A percentile compares a stretch with the other conserved stretches of the same genome.
These are phyloP conservation scores for Hippophae gyantsensis DNA, from an alignment of 306 rosid genomes.

Conservation along the genomic window DNA sequence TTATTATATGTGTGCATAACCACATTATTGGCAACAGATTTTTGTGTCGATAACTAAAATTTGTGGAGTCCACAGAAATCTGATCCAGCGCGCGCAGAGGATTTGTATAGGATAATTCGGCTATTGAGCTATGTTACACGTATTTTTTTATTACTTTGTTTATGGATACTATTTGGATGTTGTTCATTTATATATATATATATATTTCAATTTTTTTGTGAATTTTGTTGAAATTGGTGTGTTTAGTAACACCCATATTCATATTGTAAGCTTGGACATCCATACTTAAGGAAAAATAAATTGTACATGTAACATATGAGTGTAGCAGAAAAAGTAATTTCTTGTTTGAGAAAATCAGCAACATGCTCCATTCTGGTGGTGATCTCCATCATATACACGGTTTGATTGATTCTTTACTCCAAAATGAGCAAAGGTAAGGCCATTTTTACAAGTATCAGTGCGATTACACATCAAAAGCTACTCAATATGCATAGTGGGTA, in stretches of 20 bases:
- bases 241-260: too few relatives aligned
- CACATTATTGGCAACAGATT: slow-evolving; percentile 4
- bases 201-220: too few relatives aligned
- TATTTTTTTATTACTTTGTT: too few relatives aligned
- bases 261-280: too few relatives aligned
- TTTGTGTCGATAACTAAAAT: not conserved
- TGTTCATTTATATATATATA: too few relatives aligned
- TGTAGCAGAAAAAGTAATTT: slow-evolving; percentile 13
- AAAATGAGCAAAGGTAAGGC: slow-evolving; percentile 12
- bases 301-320: too few relatives aligned
- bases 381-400: slow-evolving; percentile 24
- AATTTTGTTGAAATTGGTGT: too few relatives aligned
- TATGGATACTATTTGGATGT: too few relatives aligned
- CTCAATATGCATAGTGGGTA: slow-evolving; percentile 21
- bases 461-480: slow-evolving; percentile 59
- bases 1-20: not conserved
- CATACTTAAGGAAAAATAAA: too few relatives aligned
- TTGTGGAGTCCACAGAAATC: slow-evolving; percentile 13
- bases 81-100: slow-evolving; percentile 2
- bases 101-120: slow-evolving; percentile 10
- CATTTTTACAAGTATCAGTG: slow-evolving; percentile 17
- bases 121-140: slow-evolving; percentile 28
- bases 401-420: slow-evolving; percentile 16
- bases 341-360: slow-evolving; percentile 33
- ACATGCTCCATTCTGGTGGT: slow-evolving; percentile 16